A percentile compares a stretch with the other conserved stretches of the same genome.
Conservation (phyloP, 768 basidiomycete genomes). For the Tubosaeta sp. region DNA sequence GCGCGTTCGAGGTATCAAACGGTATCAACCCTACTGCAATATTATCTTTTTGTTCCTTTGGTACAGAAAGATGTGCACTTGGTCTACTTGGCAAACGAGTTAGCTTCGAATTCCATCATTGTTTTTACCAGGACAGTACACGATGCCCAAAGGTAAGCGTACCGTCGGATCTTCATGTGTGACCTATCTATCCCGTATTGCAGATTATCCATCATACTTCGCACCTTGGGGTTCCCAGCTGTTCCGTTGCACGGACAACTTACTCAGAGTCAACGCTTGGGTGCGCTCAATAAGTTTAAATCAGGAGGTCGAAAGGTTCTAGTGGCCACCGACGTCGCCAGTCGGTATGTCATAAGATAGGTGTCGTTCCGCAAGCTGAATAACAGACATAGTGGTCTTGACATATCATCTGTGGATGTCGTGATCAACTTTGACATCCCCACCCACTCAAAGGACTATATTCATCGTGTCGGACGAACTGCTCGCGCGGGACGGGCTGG, state of each 20-base stretch:
- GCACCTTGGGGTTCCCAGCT: conserved; percentile 89
- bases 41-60: conserved; percentile 91
- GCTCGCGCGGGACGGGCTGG: conserved; percentile 97
- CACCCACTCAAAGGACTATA: conserved; percentile 98
- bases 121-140: conserved; percentile 95
- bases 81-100: conserved; percentile 80
- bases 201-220: conserved; percentile 83
- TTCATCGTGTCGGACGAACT: conserved; percentile 96
- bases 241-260: conserved; percentile 95
- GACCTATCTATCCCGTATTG: neutral
- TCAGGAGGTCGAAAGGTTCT: conserved; percentile 86
- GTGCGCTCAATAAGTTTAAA: conserved; percentile 93
- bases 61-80: conserved; percentile 90
- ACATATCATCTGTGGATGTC: conserved; percentile 92
- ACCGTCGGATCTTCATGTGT: neutral
- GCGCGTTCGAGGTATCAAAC: conserved; percentile 79
- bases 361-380: conserved; percentile 3
- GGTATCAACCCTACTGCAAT: conserved; percentile 90
- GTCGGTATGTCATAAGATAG: conserved; percentile 52
- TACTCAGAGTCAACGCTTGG: conserved; percentile 88
- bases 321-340: conserved; percentile 96
- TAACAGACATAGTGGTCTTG: conserved; percentile 62
- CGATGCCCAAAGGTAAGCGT: conserved; percentile 73
- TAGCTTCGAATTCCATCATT: conserved; percentile 91
- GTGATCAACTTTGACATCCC: conserved; percentile 99